Evolutionary conservation across 345 rosid species (phyloP), one percentile per base, ranked within the genome.

Genomic region (Garcia nutans): DNA sequence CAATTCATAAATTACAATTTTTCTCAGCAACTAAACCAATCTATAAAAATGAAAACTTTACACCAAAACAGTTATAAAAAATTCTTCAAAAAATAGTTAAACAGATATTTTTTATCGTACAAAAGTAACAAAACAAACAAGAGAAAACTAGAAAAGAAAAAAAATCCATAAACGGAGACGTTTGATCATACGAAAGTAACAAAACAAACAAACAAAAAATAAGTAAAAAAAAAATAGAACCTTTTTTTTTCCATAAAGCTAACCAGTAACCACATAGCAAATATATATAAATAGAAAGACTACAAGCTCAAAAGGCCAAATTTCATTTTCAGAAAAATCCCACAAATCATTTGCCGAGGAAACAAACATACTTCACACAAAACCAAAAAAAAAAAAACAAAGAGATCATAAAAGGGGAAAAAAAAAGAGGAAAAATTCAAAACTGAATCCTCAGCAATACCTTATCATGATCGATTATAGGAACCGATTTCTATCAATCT

Each of bases 281-380:
- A 45, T 45, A 45, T 45, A 45, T 45, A 45, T 6, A 54, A 1
- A 15, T 0, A 54, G 1, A 15, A 1, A 17, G 58, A 17, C 58
- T 15, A 47, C 5, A 54, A 7, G 58, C 58, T 54, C 58, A 54
- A 6, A 54, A 54, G 17, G n/a, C 8, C 6, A 54, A 54, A 54
- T 54, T 54, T 15, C 6, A 54, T 54, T 54, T n/a, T 6, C 58
- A 47, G 13, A 47, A 68, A 24, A 68, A 47, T 47, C 49, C 33
- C 19, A 23, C 37, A 47, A 8, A 68, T 68, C 37, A 68, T 68
- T 68, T 23, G 23, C 71, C 57, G 11, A 49, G 57, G 56, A 49
- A 68, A 23, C 71, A 68, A 68, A 49, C 71, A 68, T 57, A 49
- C 37, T 23, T 9, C 11, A 68, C 16, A 24, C n/a, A 9, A 66